phyloP scores from a whole-genome alignment of 768 basidiomycete genomes.

The Leccinum pellstonianum region DNA sequence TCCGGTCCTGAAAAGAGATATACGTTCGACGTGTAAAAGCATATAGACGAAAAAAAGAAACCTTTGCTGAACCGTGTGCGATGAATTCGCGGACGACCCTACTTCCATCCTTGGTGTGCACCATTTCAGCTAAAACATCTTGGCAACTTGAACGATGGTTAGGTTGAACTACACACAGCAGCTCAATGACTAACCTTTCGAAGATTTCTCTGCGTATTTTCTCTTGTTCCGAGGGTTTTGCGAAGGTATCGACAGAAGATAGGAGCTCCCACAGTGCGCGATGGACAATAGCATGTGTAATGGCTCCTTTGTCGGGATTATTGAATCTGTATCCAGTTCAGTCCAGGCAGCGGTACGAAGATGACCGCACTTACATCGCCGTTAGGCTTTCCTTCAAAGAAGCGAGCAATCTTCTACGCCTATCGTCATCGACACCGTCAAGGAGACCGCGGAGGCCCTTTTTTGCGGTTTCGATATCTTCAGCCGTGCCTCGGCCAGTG shows the following conservation, averaged over 20 bases:
- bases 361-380: conserved; percentile 56
- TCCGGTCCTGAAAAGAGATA: conserved; percentile 62
- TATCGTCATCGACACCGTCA: conserved; percentile 60
- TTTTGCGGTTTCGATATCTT: conserved; percentile 62
- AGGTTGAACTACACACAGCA: neutral
- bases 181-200: conserved; percentile 53
- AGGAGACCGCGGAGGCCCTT: conserved; percentile 69
- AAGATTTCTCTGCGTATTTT: conserved; percentile 78
- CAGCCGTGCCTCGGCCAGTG: conserved; percentile 50
- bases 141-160: conserved; percentile 53
- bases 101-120: conserved; percentile 91
- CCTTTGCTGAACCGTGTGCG: conserved; percentile 81
- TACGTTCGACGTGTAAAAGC: neutral
- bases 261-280: conserved; percentile 87
- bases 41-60: conserved; percentile 17
- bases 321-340: conserved; percentile 62
- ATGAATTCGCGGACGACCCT: conserved; percentile 84
- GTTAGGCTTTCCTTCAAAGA: conserved; percentile 73
- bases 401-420: conserved; percentile 61
- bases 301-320: conserved; percentile 86
- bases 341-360: neutral
- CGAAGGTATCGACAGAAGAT: conserved; percentile 51
- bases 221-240: conserved; percentile 67
- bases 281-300: conserved; percentile 86
- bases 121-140: conserved; percentile 87